Base-by-base conservation (phyloP, 2,329 filamentous ascomycete species). In the Claviceps spartinae region DNA sequence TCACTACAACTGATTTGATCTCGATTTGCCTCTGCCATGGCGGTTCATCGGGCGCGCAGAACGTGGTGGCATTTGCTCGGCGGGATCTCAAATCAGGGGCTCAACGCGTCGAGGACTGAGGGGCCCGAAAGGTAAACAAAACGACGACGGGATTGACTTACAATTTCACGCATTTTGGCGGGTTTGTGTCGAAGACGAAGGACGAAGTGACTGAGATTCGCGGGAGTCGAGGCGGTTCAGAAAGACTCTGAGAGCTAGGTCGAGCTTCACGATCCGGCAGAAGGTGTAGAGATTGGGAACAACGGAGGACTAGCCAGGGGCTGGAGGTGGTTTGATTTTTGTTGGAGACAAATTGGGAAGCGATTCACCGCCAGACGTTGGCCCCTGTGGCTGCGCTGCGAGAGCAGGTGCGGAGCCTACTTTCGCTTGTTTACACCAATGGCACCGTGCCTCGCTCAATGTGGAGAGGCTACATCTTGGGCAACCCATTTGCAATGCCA, bases 101-200 rank as follows among this genome's bases (percentile, higher is more conserved):
- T 58, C 48, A 40, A 73, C 69, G 72, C 72, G 70, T 69, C 61
- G 59, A 58, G 60, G 55, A 53, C 58, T 54, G 54, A 51, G 16
- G 24, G 43, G 7, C 6, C 52, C 50, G 43, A 44, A 52, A 57
- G 48, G 50, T 48, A 52, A 53, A 54, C 54, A 50, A 22, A 36
- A n/a, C 24, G 26, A 47, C 26, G 49, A 49, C 49, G 47, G 36
- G 18, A n/a, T 38, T 4, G 44, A 81, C 79, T 71, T 72, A 84
- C 81, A 72, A 83, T 83, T 72, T 83, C 80, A 76, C 80, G 80
- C 80, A 83, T 83, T 61, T 69, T 81, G 70, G 65, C 61, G 62
- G 57, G 52, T 54, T 57, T 52, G 60, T 54, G 59, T 59, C 54
- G 56, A 34, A 34, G 30, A 60, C 8, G 13, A 34, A n/a, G 14